These are phyloP conservation scores for Globisporangium ultimum DNA, from an alignment of 352 stramenopile genomes.

Conservation along the genomic window DNA sequence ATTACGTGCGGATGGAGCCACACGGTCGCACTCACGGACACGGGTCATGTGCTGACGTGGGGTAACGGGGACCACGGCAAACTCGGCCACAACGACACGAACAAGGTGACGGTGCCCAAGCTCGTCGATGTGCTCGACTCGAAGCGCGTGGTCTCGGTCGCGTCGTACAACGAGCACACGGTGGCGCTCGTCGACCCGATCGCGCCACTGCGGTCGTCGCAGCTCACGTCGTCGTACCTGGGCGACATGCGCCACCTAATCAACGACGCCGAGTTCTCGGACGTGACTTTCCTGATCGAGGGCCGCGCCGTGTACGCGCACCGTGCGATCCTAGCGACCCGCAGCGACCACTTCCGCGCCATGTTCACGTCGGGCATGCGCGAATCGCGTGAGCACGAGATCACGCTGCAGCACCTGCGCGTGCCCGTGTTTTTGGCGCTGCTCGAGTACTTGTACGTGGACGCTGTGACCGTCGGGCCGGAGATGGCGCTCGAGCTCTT, in stretches of 20 bases:
- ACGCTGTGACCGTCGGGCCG: slow-evolving; percentile 89
- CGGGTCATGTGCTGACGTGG: slow-evolving; percentile 93
- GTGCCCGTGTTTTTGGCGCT: slow-evolving; percentile 92
- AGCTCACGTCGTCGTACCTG: slow-evolving; percentile 83
- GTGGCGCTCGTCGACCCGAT: slow-evolving; percentile 88
- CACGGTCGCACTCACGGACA: slow-evolving; percentile 92
- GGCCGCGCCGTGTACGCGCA: slow-evolving; percentile 80
- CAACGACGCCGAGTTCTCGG: slow-evolving; percentile 86
- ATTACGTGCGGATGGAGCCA: slow-evolving; percentile 97
- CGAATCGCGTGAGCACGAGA: slow-evolving; percentile 82
- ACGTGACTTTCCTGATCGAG: slow-evolving; percentile 89
- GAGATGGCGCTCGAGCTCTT: slow-evolving; percentile 95
- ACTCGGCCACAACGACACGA: slow-evolving; percentile 92
- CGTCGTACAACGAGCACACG: slow-evolving; percentile 98
- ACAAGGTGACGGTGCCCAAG: slow-evolving; percentile 94
- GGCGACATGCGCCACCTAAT: slow-evolving; percentile 92
- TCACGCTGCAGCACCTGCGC: slow-evolving; percentile 88
- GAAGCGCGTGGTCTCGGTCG: slow-evolving; percentile 93
- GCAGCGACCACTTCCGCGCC: slow-evolving; percentile 93
- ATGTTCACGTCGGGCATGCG: slow-evolving; percentile 96
- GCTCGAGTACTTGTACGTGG: slow-evolving; percentile 97
- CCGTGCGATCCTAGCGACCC: slow-evolving; percentile 89
- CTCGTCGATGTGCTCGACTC: slow-evolving; percentile 88
- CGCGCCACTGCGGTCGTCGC: slow-evolving; percentile 66
- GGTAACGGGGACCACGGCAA: slow-evolving; percentile 93